A percentile compares a stretch with the other conserved stretches of the same genome.
Evolutionary conservation across 768 basidiomycete genomes (phyloP).

Genomic region (Suillus spraguei): DNA sequence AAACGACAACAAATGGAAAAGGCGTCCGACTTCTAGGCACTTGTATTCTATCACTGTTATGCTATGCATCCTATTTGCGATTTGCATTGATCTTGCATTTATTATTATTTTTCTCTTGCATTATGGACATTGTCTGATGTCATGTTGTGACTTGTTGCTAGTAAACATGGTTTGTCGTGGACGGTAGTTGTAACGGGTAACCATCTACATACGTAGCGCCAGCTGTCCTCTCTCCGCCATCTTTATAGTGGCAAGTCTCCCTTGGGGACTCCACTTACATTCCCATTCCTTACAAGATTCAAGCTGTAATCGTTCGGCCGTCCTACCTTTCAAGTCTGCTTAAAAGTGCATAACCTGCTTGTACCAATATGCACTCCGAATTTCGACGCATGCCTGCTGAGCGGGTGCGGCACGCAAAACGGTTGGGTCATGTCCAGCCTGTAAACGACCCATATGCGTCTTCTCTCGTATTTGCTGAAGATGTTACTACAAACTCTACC

Average conservation of each 20-base stretch:
- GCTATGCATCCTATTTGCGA: slow-evolving; percentile 12
- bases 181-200: background rate
- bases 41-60: slow-evolving; percentile 9
- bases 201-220: background rate
- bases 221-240: background rate
- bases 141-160: background rate
- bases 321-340: background rate
- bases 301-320: slow-evolving; percentile 9
- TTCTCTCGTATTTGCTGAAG: slow-evolving; percentile 10
- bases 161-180: background rate
- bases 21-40: slow-evolving; percentile 47
- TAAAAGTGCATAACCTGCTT: background rate
- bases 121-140: background rate
- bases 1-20: slow-evolving; percentile 72
- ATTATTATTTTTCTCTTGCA: background rate
- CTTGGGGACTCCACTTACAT: slow-evolving; percentile 1
- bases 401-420: slow-evolving; percentile 35
- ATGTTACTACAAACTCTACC: background rate
- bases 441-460: slow-evolving; percentile 11
- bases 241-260: slow-evolving; percentile 9
- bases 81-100: background rate
- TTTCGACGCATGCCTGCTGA: slow-evolving; percentile 30
- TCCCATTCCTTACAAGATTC: slow-evolving; percentile 11
- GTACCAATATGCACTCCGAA: slow-evolving; percentile 26
- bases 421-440: slow-evolving; percentile 29